Percentiles rank a stretch among this genome's conserved stretches.
phyloP scores from a whole-genome alignment of 305 asterid genomes.

The Solanum hybrid region DNA sequence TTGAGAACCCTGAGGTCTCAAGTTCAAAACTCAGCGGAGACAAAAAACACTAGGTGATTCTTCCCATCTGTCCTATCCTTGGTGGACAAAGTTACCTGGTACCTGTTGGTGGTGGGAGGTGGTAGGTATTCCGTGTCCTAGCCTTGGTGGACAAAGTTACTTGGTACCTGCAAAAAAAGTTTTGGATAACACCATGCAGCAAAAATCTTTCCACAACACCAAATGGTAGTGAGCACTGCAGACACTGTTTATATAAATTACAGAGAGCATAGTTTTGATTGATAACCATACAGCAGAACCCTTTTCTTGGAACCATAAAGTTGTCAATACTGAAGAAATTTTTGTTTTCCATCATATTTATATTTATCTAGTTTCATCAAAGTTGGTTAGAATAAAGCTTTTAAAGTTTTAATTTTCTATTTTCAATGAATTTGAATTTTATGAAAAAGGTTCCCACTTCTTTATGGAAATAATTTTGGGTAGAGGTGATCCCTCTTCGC shows the following conservation, averaged over 20 bases:
- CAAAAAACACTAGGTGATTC: not conserved
- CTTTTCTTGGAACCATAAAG: not conserved
- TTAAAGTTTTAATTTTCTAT: not conserved
- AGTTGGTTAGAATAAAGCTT: not conserved
- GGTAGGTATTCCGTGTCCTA: not conserved
- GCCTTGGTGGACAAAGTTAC: not conserved
- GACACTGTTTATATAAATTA: not conserved
- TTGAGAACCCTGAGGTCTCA: not conserved
- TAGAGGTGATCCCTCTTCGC: not conserved
- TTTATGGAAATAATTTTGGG: not conserved
- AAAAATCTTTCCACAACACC: not conserved
- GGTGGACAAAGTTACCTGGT: not conserved
- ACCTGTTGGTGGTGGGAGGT: not conserved
- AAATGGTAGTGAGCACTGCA: not conserved
- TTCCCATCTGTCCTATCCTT: not conserved
- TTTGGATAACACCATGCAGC: not conserved
- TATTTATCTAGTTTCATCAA: not conserved
- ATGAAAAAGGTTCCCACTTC: not conserved
- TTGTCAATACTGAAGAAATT: not conserved
- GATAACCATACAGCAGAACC: not conserved
- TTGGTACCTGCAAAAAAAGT: not conserved
- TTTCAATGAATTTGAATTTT: not conserved
- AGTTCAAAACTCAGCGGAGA: not conserved
- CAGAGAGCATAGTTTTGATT: not conserved
- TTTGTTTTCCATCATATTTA: not conserved